Base-by-base conservation (phyloP, 257 asterid genomes). In the Scutellaria baicalensis region DNA sequence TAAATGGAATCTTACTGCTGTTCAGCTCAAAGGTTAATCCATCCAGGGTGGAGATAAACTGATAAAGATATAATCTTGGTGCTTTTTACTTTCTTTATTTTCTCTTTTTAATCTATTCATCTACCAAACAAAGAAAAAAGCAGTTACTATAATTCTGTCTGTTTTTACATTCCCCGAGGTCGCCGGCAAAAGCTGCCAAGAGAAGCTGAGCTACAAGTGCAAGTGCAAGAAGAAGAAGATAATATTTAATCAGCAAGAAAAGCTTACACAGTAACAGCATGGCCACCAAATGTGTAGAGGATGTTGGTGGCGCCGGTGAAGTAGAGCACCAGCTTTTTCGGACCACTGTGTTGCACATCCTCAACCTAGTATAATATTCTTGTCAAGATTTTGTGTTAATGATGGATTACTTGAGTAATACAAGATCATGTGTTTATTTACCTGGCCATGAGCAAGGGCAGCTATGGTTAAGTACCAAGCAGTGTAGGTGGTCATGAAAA, bases 261-360 rank as follows among this genome's bases (percentile, higher is more conserved):
- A 10, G 62, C 79, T 84, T 81, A 91, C 97, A 91, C 97, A 8
- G 97, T 91, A 56, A 91, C 92, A 70, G 97, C 97, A 66, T 91
- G 97, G 11, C 97, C 97, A 10, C 97, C 97, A 72, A 88, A 91
- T 44, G 97, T 91, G 81, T 88, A 91, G 40, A 91, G 84, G 23
- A 91, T 86, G 73, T 91, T 91, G 80, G 97, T 91, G 69, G 97
- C 96, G 13, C 97, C 97, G 62, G 97, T 91, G 77, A 91, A 91
- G 84, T 91, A 91, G 20, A 88, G 75, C 49, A 85, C 94, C 70
- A 78, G 63, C 70, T 80, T 84, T 17, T 80, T 79, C 3, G 97
- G 96, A 44, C 90, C 96, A 8, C 89, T 48, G 80, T 86, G 96
- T 49, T 73, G 80, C 12, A 89, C 93, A 57, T 69, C 88, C 61